phyloP scores from a whole-genome alignment of 176 grass and related monocot species.

The Oropetium thomaeum region DNA sequence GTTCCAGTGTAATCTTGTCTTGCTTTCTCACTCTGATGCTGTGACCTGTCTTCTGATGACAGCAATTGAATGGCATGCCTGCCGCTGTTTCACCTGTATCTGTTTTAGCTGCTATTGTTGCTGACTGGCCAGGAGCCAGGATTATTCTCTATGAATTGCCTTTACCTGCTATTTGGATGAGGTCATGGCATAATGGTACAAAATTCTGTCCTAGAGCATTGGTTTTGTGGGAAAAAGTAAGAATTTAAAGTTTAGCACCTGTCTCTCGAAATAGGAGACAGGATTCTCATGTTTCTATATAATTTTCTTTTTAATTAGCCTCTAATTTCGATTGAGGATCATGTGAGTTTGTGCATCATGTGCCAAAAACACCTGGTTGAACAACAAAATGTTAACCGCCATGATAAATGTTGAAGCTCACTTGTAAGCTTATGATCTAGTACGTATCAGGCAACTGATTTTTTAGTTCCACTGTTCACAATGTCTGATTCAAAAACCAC shows the following conservation, averaged over 20 bases:
- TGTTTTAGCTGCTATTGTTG: background rate
- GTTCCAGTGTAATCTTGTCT: conserved; percentile 56
- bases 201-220: background rate
- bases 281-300: background rate
- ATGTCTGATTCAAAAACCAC: too few relatives aligned
- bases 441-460: too few relatives aligned
- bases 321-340: background rate
- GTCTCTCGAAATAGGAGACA: background rate
- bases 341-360: background rate
- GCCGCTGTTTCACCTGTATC: background rate
- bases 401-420: background rate
- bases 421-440: too few relatives aligned
- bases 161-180: background rate
- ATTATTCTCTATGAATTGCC: conserved; percentile 23
- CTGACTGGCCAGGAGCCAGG: background rate
- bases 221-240: background rate
- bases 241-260: background rate
- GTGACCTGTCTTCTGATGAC: conserved; percentile 8
- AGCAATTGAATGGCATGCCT: background rate
- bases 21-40: background rate
- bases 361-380: background rate
- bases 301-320: background rate
- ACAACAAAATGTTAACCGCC: background rate
- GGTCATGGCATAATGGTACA: background rate
- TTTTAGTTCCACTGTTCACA: too few relatives aligned